Base-by-base conservation (phyloP, 1,284 basidiomycete species). In the Amylostereum areolatum region DNA sequence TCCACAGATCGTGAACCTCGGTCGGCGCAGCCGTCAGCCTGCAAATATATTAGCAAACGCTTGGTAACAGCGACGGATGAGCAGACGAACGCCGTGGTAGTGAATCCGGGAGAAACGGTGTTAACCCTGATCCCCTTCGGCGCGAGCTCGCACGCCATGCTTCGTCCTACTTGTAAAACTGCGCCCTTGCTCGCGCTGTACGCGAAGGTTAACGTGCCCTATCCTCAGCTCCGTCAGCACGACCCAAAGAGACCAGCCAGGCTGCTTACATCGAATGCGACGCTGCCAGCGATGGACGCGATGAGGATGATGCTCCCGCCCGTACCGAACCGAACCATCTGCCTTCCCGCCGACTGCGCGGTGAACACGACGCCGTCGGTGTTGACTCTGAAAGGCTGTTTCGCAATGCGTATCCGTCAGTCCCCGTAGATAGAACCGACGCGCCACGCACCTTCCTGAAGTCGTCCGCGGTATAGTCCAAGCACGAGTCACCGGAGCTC, bases 401-500 rank as follows among this genome's bases (percentile, higher is more conserved):
- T n/a, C n/a, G 27, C 30, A 11, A 43, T 11, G n/a, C 10, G 25
- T 41, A 27, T 43, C 25, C 28, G 24, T 11, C 41, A 12, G 9
- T 43, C 37, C 25, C 41, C 5, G 6, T 8, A 18, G n/a, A n/a
- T n/a, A n/a, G n/a, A n/a, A n/a, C 37, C 27, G 12, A n/a, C 27
- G n/a, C 37, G n/a, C 6, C 18, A 59, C 65, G 52, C 52, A 80
- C 81, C 59, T 84, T 80, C 58, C 80, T 70, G 65, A 92, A 89
- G 56, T 86, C 75, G 51, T 80, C 69, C 11, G 72, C 78, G 1
- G 83, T 76, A 61, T 89, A 89, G 41, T 82, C 78, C 59, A 91
- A 62, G 51, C 85, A 87, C 48, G 78, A 77, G 45, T 67, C 78
- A 60, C 79, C 64, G 1, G 70, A 62, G 61, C 80, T 81, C 59